Conservation (phyloP, 441 rosid species). For the Cnidoscolus chayamansa region DNA sequence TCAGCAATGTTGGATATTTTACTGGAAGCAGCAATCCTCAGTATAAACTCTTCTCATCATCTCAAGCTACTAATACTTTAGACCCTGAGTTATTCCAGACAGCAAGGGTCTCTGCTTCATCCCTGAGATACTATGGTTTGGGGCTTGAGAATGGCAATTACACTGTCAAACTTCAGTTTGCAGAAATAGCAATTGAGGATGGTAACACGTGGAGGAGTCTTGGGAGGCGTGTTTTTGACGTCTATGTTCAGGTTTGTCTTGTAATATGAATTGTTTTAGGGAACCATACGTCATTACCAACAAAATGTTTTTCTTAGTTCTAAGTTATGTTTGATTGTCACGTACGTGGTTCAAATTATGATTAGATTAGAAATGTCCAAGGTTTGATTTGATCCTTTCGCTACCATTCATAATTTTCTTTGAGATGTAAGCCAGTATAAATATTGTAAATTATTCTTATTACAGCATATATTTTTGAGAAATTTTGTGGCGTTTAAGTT, state of each 20-base stretch:
- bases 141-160: conserved; percentile 76
- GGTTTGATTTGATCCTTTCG: too few relatives aligned
- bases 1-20: conserved; percentile 45
- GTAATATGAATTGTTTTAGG: neutral
- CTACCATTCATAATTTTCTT: too few relatives aligned
- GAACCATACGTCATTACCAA: neutral
- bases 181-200: conserved; percentile 21
- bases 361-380: too few relatives aligned
- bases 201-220: conserved; percentile 37
- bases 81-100: conserved; percentile 45
- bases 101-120: conserved; percentile 64
- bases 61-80: conserved; percentile 32
- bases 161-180: conserved; percentile 38
- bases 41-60: conserved; percentile 28
- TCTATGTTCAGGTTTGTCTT: conserved; percentile 61
- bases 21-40: conserved; percentile 35
- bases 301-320: neutral
- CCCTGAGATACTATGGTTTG: conserved; percentile 71
- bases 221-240: conserved; percentile 39
- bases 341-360: neutral
- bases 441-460: too few relatives aligned
- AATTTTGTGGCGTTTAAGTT: too few relatives aligned
- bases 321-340: neutral
- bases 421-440: too few relatives aligned
- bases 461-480: too few relatives aligned